Base-by-base conservation (phyloP, 2,329 filamentous ascomycete species). In the Mycosphaerella arachidis region DNA sequence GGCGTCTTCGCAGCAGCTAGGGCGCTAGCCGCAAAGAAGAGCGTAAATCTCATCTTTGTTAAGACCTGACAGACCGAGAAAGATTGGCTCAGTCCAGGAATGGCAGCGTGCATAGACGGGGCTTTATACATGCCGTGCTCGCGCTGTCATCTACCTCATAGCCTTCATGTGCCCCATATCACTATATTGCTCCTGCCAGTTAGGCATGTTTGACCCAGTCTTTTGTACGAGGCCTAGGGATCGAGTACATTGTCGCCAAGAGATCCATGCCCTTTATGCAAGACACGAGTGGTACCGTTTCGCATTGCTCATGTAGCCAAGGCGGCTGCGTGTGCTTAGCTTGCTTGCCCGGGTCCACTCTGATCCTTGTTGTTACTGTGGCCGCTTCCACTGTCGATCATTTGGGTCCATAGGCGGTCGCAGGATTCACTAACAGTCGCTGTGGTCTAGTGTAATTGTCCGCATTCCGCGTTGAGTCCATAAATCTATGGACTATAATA, bases 1-100 rank as follows among this genome's bases (percentile, higher is more conserved):
- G 63, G 63, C 9, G 62, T 58, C 53, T 58, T 27, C 13, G 60
- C 52, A 12, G 31, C 31, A 12, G 31, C 31, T 2, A 4, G 1
- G 63, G 31, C 29, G 57, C 29, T 31, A 48, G 55, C 20, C 24
- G 48, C 10, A 30, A 56, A 20, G 35, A 59, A 43, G 10, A 8
- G 20, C 5, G 16, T 30, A 3, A 40, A 30, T 51, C 58, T 64
- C 58, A 61, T 61, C 52, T 20, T 55, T 18, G 6, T 33, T 6
- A 31, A 50, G 48, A 2, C 2, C 8, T 9, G 31, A 35, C 31
- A 4, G 31, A 35, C 12, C 31, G 31, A 35, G 31, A 35, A 35
- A 8, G 31, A 35, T 35, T 2, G 31, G 31, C 31, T 2, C 1
- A 12, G 31, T 9, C 31, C 31, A 12, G 31, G 5, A 35, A 12